Base-by-base conservation (phyloP, 2,329 filamentous ascomycete genomes). In the Volutella citrinella region DNA sequence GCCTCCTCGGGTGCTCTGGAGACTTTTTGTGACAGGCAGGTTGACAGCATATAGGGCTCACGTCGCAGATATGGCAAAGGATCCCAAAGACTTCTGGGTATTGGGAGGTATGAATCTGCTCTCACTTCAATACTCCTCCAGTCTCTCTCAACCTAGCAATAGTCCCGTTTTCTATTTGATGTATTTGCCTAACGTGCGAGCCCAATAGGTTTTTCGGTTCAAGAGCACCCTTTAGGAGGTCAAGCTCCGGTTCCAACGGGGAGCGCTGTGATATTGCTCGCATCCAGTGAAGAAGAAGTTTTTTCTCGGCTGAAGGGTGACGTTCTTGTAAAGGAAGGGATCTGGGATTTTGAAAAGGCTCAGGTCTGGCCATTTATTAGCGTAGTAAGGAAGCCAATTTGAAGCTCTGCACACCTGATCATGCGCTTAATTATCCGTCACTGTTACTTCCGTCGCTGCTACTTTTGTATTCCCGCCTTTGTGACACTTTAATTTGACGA, bases 61-160 rank as follows among this genome's bases (percentile, higher is more conserved):
- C 19, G 19, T 30, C 17, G 28, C 19, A 13, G 31, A 24, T 20
- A 33, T 33, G 15, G 11, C 19, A 18, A 17, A 27, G 23, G 31
- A 33, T 27, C 31, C 31, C 6, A 27, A 27, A n/a, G 31, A 33
- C 20, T 19, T 33, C 16, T 33, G 31, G 31, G 15, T 18, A 9
- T 19, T 33, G 8, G 31, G 23, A 21, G 31, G 31, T 27, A 33
- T 20, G 31, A n/a, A n/a, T n/a, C n/a, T n/a, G n/a, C n/a, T n/a
- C n/a, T n/a, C n/a, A n/a, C n/a, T n/a, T n/a, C n/a, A n/a, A n/a
- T n/a, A n/a, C n/a, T n/a, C n/a, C n/a, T n/a, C n/a, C n/a, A n/a
- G n/a, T n/a, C n/a, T n/a, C n/a, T n/a, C n/a, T n/a, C n/a, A n/a
- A n/a, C n/a, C n/a, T n/a, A n/a, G n/a, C n/a, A n/a, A n/a, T n/a